These are phyloP conservation scores for Trichoderma afroharzianum DNA, from an alignment of 2,329 filamentous ascomycete species.

Conservation along the genomic window DNA sequence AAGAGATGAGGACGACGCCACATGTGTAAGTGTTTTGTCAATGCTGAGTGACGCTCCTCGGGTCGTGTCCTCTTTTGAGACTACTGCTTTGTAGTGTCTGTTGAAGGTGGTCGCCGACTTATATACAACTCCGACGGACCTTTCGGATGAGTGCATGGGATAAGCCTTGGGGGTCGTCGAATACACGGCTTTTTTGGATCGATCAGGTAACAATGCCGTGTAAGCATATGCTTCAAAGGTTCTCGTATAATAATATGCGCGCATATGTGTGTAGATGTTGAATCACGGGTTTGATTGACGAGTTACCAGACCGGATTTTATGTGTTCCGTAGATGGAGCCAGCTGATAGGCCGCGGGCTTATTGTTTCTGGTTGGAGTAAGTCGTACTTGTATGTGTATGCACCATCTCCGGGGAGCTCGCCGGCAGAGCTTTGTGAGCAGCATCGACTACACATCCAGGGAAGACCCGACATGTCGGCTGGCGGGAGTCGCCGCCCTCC, in stretches of 20 bases:
- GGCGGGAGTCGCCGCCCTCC: conserved; percentile 12
- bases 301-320: background rate
- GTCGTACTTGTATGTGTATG: background rate
- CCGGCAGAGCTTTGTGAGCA: background rate
- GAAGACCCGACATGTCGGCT: background rate
- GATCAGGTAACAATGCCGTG: background rate
- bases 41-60: background rate
- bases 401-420: background rate
- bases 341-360: background rate
- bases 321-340: background rate
- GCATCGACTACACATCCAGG: background rate
- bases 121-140: background rate
- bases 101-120: background rate
- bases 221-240: background rate
- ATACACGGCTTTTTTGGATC: background rate
- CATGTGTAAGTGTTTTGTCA: background rate
- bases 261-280: background rate
- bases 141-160: background rate
- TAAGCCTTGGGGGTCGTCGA: background rate
- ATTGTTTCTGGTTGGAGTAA: background rate
- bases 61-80: background rate
- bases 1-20: background rate
- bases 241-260: background rate
- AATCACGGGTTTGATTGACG: background rate
- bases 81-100: background rate